phyloP scores from a whole-genome alignment of 2,329 filamentous ascomycete genomes.

The Beauveria caledonica region DNA sequence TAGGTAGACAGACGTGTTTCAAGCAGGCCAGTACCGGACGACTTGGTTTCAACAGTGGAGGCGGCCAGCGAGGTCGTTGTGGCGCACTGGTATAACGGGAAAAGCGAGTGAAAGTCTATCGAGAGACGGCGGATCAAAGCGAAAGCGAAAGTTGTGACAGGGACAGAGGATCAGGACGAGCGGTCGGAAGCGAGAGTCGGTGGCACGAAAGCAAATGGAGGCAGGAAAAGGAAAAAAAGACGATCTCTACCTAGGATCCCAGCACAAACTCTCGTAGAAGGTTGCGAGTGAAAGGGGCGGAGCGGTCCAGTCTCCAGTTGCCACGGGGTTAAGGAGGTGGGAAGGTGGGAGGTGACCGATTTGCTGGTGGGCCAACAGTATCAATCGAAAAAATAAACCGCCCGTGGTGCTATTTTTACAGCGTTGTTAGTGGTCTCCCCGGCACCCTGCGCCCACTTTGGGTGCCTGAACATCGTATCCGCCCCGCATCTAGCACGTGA shows the following conservation, averaged over 20 bases:
- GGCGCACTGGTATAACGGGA: not conserved
- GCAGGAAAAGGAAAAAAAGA: not conserved
- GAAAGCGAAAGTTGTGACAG: constrained; percentile 1
- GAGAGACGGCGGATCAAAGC: not conserved
- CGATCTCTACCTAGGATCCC: not conserved
- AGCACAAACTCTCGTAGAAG: not conserved
- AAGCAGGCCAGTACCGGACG: not conserved
- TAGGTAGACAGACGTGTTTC: constrained; percentile 1
- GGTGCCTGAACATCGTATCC: not conserved
- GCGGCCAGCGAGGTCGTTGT: not conserved
- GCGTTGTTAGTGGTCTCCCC: not conserved
- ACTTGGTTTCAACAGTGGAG: constrained; percentile 10
- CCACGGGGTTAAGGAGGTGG: not conserved
- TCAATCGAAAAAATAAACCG: not conserved
- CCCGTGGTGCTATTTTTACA: not conserved
- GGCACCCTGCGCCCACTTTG: not conserved
- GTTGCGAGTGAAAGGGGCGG: constrained; percentile 2
- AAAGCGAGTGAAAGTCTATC: not conserved
- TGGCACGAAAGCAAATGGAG: not conserved
- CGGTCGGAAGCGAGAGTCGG: constrained; percentile 1
- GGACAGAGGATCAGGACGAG: not conserved
- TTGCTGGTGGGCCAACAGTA: not conserved
- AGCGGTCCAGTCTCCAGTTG: not conserved
- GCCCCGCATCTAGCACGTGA: constrained; percentile 9
- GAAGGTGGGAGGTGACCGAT: not conserved